These are phyloP conservation scores for Pichia sp. DNA, from an alignment of 1,139 yeast genomes.

Conservation along the genomic window DNA sequence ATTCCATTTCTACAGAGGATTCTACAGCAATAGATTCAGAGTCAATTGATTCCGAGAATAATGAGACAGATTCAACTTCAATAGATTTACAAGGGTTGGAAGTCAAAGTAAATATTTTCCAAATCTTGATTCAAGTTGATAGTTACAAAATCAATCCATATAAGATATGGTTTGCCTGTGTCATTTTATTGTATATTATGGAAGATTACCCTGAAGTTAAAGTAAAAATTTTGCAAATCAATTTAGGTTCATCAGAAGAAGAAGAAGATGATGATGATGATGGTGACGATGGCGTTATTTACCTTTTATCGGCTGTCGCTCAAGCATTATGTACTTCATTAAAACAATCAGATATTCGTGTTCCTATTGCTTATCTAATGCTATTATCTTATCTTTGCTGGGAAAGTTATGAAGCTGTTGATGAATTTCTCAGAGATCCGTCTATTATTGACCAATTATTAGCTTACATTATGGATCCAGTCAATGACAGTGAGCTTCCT, in stretches of 20 bases:
- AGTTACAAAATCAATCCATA: slow-evolving; percentile 80
- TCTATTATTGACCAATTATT: slow-evolving; percentile 61
- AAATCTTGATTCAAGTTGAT: slow-evolving; percentile 70
- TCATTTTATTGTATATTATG: slow-evolving; percentile 56
- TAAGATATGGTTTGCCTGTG: slow-evolving; percentile 77
- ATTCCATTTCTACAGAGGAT: background rate
- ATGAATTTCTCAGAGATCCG: slow-evolving; percentile 66
- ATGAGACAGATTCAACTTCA: slow-evolving; percentile 1
- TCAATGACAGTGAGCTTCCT: slow-evolving; percentile 51
- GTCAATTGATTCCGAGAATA: background rate
- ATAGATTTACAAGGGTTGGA: slow-evolving; percentile 8
- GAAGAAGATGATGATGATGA: slow-evolving; percentile 42
- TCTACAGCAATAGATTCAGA: background rate
- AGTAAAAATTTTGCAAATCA: slow-evolving; percentile 44
- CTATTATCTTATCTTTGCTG: slow-evolving; percentile 69
- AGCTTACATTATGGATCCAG: slow-evolving; percentile 56
- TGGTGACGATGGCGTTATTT: slow-evolving; percentile 55
- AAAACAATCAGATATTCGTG: slow-evolving; percentile 60
- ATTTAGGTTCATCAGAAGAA: slow-evolving; percentile 40
- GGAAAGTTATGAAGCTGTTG: slow-evolving; percentile 69
- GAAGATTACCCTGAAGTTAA: slow-evolving; percentile 49
- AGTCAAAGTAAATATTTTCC: slow-evolving; percentile 47
- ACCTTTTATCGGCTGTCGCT: slow-evolving; percentile 72
- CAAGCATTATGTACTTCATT: slow-evolving; percentile 67
- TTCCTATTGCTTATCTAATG: slow-evolving; percentile 73